Evolutionary conservation across 352 stramenopile genomes (phyloP), one percentile per base, ranked within the genome.

Genomic region (Proteromonas lacertae): DNA sequence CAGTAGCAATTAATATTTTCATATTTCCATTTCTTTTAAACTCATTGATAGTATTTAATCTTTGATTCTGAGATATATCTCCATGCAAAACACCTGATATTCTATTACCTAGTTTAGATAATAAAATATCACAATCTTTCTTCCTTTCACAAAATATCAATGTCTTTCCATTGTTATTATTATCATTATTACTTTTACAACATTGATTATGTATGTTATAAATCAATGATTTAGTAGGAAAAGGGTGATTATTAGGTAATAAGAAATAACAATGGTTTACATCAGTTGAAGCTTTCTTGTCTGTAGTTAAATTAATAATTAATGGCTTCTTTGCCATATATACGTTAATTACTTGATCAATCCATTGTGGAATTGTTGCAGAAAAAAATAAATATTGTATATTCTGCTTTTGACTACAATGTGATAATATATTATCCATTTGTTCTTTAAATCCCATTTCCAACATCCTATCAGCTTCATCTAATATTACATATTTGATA

Each of bases 401-500:
- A 8, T 4, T 4, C n/a, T 36, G 18, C n/a, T 36, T 16, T n/a
- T 14, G 7, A 13, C 5, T 16, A 4, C 7, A n/a, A 9, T 25
- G 17, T 7, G 6, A 19, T 14, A 32, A 25, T 4, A 40, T 40
- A 10, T 3, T 40, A 13, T 33, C 25, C 2, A 34, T 19, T 30
- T 34, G 42, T 52, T 57, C 30, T 70, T 69, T 4, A 89, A 91
- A 90, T 46, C 76, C 76, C 58, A 92, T 90, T 41, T 89, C 75
- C 1, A 91, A 53, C 69, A 90, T 90, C 40, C 71, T 61, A 62
- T 93, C 81, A 18, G 82, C 87, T 58, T 99, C 87, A 51, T 99
- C 84, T 16, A 97, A 62, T 38, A 99, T 81, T 32, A 97, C 54
- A 56, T 96, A 95, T 7, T 78, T 94, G 19, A 96, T 80, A 38